These are phyloP conservation scores for Fusarium sororula DNA, from an alignment of 2,329 filamentous ascomycete genomes.

Conservation along the genomic window DNA sequence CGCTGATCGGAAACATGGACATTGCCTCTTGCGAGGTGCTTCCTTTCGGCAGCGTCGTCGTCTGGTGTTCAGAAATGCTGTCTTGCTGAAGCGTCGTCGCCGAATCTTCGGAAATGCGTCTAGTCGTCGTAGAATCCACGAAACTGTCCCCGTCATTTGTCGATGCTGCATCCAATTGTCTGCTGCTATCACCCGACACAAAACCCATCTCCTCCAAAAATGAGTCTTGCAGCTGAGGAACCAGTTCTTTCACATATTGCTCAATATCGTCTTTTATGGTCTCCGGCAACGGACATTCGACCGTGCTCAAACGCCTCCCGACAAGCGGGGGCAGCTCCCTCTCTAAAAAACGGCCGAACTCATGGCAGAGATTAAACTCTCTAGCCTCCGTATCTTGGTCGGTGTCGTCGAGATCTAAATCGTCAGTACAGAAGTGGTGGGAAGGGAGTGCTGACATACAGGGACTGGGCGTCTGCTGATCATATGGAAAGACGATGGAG, in stretches of 20 bases:
- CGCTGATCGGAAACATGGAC: fast-evolving
- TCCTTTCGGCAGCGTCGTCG: fast-evolving
- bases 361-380: not conserved
- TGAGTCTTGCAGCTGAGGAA: not conserved
- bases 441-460: not conserved
- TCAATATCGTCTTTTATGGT: not conserved
- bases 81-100: fast-evolving
- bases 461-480: not conserved
- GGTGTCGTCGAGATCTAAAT: not conserved
- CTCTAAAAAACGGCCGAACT: fast-evolving
- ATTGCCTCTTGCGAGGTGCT: fast-evolving
- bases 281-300: not conserved
- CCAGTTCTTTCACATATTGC: fast-evolving
- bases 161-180: not conserved
- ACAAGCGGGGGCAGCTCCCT: not conserved
- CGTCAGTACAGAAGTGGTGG: not conserved
- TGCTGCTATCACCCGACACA: not conserved
- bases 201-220: not conserved
- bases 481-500: fast-evolving
- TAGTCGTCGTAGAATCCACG: not conserved
- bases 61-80: fast-evolving
- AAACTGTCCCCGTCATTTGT: not conserved
- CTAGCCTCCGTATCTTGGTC: fast-evolving
- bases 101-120: not conserved
- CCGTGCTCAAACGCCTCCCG: fast-evolving